These are phyloP conservation scores for Hypoxylon trugodes DNA, from an alignment of 495 filamentous ascomycete species.

Conservation along the genomic window DNA sequence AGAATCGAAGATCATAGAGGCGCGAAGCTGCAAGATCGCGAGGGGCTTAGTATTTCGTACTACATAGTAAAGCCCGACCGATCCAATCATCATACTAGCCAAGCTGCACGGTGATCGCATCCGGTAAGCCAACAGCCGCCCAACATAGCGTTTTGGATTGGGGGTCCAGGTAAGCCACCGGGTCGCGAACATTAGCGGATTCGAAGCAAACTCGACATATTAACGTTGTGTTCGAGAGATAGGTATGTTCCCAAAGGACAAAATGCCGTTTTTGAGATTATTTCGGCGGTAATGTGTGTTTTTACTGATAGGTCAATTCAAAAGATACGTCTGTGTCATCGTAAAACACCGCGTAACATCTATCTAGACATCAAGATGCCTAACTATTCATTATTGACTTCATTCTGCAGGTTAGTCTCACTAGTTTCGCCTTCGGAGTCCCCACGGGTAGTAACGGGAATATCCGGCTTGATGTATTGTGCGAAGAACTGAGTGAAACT, in stretches of 20 bases:
- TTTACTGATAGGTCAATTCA: too few relatives aligned
- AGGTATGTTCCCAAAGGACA: too few relatives aligned
- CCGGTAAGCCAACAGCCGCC: not conserved
- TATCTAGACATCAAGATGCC: too few relatives aligned
- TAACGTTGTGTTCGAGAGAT: too few relatives aligned
- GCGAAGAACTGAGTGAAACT: constrained; percentile 5
- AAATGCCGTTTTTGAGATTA: too few relatives aligned
- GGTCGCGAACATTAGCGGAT: too few relatives aligned
- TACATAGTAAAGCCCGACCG: constrained; percentile 14
- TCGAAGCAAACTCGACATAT: too few relatives aligned
- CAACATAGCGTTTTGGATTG: not conserved
- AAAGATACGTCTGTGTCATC: too few relatives aligned
- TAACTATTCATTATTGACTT: not conserved
- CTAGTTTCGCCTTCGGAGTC: not conserved
- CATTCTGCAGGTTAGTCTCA: not conserved
- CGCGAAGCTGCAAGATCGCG: constrained; percentile 23
- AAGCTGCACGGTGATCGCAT: constrained; percentile 21
- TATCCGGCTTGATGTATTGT: constrained; percentile 22
- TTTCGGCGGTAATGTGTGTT: too few relatives aligned
- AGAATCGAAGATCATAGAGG: constrained; percentile 5
- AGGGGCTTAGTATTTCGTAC: constrained; percentile 21
- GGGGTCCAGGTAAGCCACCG: too few relatives aligned
- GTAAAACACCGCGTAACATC: too few relatives aligned
- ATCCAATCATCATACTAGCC: constrained; percentile 23
- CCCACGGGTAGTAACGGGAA: not conserved